Evolutionary conservation across 176 grass and related monocot genomes (phyloP).

Genomic region (Triticum turgidum): DNA sequence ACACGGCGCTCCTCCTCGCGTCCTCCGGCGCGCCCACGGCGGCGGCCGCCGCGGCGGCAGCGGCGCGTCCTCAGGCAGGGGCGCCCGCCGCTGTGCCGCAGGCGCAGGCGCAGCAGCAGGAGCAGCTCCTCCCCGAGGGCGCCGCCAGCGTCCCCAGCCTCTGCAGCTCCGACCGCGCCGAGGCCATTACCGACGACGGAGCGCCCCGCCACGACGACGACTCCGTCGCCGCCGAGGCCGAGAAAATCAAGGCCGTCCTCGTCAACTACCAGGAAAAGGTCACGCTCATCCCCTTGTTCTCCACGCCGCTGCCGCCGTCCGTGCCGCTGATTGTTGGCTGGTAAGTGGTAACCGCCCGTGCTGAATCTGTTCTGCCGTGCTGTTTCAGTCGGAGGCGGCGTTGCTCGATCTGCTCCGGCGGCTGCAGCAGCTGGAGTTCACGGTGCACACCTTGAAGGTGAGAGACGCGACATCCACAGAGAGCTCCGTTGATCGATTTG

Average conservation of each 20-base stretch:
- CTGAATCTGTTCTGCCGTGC: conserved; percentile 16
- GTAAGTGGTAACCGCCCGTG: neutral
- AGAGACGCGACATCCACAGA: neutral
- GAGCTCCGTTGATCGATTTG: neutral
- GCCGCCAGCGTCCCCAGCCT: conserved; percentile 62
- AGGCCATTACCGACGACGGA: conserved; percentile 58
- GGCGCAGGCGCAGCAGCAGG: neutral
- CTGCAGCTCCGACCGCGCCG: conserved; percentile 68
- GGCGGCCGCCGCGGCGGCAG: neutral
- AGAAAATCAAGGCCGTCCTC: conserved; percentile 58
- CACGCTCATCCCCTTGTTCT: neutral
- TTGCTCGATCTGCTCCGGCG: conserved; percentile 65
- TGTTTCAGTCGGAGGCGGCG: conserved; percentile 53
- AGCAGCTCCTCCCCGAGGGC: conserved; percentile 45
- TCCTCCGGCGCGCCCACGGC: neutral
- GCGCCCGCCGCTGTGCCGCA: conserved; percentile 1
- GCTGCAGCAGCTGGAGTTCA: conserved; percentile 60
- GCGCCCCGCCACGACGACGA: conserved; percentile 20
- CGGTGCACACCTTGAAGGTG: conserved; percentile 61
- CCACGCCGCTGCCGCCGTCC: neutral
- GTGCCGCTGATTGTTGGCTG: neutral
- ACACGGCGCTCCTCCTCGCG: conserved; percentile 40
- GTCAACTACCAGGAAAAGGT: conserved; percentile 60
- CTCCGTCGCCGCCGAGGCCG: conserved; percentile 36
- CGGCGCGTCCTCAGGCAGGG: neutral